phyloP scores from a whole-genome alignment of 2,329 filamentous ascomycete species.

The Aspergillus brunneoviolaceus region DNA sequence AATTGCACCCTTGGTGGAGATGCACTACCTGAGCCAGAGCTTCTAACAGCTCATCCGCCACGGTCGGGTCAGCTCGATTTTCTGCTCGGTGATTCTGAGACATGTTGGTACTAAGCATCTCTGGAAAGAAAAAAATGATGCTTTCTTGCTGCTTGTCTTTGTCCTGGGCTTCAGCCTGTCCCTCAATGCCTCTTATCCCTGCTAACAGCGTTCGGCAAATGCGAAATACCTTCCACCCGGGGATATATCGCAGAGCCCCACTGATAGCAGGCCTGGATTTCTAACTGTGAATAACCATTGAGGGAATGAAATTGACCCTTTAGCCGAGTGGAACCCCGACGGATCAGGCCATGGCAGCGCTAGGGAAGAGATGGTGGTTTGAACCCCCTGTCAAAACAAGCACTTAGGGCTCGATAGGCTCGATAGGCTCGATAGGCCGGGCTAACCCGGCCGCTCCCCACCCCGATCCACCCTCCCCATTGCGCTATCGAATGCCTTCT shows the following conservation, averaged over 20 bases:
- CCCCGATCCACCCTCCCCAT: too few species aligned
- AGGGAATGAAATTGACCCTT: too few species aligned
- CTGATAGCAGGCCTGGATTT: too few species aligned
- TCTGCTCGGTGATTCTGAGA: background rate
- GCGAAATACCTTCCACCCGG: too few species aligned
- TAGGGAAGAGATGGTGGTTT: background rate
- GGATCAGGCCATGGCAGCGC: background rate
- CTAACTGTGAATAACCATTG: too few species aligned
- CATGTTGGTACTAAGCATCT: background rate
- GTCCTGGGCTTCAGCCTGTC: too few species aligned
- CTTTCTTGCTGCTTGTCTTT: background rate
- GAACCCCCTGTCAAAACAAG: background rate
- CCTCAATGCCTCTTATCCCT: too few species aligned
- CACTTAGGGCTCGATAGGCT: background rate
- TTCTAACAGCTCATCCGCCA: conserved; percentile 2
- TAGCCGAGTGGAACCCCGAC: background rate
- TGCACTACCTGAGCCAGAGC: conserved; percentile 1
- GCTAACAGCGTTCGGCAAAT: too few species aligned
- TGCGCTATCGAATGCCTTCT: background rate
- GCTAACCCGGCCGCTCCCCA: background rate
- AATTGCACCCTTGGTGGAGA: background rate
- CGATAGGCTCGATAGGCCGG: background rate
- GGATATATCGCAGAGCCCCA: too few species aligned
- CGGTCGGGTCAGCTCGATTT: background rate
- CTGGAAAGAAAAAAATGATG: background rate